These are phyloP conservation scores for Trichocomaceae sp. DNA, from an alignment of 2,329 filamentous ascomycete genomes.

Conservation along the genomic window DNA sequence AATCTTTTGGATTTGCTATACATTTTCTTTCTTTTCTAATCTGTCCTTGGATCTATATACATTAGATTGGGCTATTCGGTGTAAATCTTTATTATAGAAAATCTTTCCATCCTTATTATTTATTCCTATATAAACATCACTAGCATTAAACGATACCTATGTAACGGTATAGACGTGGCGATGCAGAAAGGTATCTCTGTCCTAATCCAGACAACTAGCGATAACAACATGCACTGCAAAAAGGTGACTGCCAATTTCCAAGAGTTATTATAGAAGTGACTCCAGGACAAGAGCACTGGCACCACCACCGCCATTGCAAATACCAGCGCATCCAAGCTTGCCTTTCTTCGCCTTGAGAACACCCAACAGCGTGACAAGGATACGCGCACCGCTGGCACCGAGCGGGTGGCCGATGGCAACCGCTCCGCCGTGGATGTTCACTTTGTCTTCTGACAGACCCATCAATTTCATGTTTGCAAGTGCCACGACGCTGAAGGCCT, in stretches of 20 bases:
- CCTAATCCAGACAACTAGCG: neutral
- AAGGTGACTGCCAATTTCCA: too few relatives aligned
- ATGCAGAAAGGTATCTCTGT: neutral
- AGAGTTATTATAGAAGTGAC: constrained; percentile 42
- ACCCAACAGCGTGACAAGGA: constrained; percentile 80
- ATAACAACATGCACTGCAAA: neutral
- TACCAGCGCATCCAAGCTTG: constrained; percentile 88
- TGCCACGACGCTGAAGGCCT: constrained; percentile 95
- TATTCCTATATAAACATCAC: neutral
- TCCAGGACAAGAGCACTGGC: constrained; percentile 92
- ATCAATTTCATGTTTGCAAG: constrained; percentile 95
- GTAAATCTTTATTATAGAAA: neutral
- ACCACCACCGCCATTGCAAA: constrained; percentile 96
- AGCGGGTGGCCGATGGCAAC: constrained; percentile 91
- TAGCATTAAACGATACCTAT: neutral
- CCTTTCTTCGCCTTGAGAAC: constrained; percentile 85
- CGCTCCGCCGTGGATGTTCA: constrained; percentile 91
- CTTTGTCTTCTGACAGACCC: constrained; percentile 69
- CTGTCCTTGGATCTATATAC: too few relatives aligned
- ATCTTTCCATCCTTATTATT: neutral
- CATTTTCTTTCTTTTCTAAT: neutral
- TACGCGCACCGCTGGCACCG: constrained; percentile 87
- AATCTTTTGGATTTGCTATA: neutral
- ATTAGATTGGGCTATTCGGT: neutral
- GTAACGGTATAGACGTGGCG: neutral